phyloP scores from a whole-genome alignment of 805 yeast genomes.

The Kockiozyma suomiensis region DNA sequence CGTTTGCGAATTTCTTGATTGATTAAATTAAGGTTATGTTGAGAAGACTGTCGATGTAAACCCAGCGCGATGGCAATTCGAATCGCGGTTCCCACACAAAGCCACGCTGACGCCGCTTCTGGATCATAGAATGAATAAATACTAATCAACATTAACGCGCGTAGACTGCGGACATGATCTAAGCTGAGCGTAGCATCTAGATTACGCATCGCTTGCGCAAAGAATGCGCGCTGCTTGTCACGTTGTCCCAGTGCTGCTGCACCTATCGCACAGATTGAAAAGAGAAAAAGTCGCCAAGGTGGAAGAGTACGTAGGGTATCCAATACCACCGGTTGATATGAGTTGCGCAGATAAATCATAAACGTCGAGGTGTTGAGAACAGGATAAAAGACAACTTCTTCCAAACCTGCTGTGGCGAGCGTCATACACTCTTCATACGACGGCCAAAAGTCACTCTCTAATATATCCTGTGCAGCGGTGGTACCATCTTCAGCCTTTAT shows the following conservation, averaged over 20 bases:
- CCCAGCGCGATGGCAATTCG: slow-evolving; percentile 38
- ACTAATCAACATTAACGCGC: slow-evolving; percentile 23
- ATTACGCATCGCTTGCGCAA: slow-evolving; percentile 8
- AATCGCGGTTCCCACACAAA: slow-evolving; percentile 38
- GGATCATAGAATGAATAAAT: slow-evolving; percentile 37
- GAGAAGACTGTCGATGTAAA: slow-evolving; percentile 36
- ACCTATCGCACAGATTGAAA: slow-evolving; percentile 28
- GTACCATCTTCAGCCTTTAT: not conserved
- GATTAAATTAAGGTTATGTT: slow-evolving; percentile 17
- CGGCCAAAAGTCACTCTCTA: slow-evolving; percentile 18
- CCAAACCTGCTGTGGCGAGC: slow-evolving; percentile 8
- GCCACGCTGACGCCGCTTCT: slow-evolving; percentile 41
- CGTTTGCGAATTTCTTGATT: slow-evolving; percentile 37
- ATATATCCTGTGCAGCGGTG: not conserved
- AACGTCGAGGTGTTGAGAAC: slow-evolving; percentile 18
- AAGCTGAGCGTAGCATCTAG: not conserved
- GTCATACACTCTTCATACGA: slow-evolving; percentile 18
- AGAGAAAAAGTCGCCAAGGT: slow-evolving; percentile 20
- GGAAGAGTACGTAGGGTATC: slow-evolving; percentile 4
- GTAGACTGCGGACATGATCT: slow-evolving; percentile 24
- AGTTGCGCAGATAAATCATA: slow-evolving; percentile 19
- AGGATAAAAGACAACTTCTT: slow-evolving; percentile 26
- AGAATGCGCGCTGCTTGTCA: slow-evolving; percentile 17
- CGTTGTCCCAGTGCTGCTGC: slow-evolving; percentile 20
- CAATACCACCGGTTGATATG: slow-evolving; percentile 19